Conservation (phyloP, 2,329 filamentous ascomycete genomes). For the Apiospora arundinis region DNA sequence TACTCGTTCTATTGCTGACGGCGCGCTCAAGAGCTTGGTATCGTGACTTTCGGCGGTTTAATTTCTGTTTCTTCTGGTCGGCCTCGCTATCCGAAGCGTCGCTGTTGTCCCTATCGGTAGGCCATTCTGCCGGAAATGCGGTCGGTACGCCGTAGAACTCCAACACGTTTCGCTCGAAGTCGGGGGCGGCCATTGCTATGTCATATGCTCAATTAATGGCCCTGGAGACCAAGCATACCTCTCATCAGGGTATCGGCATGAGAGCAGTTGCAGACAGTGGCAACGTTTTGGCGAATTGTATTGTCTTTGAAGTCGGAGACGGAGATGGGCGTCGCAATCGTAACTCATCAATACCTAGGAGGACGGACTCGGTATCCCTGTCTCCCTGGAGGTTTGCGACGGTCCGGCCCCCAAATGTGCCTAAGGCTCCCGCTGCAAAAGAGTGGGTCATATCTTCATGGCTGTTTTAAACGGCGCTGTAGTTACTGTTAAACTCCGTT, state of each 20-base stretch:
- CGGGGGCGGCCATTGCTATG: slow-evolving; percentile 57
- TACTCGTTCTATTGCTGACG: slow-evolving; percentile 71
- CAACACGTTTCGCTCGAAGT: slow-evolving; percentile 78
- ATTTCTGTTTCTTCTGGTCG: slow-evolving; percentile 54
- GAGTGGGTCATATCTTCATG: not conserved
- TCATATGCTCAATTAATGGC: slow-evolving; percentile 10
- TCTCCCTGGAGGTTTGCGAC: not conserved
- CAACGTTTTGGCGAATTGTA: not conserved
- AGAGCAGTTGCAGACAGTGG: not conserved
- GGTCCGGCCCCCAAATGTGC: slow-evolving; percentile 2
- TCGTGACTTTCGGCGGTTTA: slow-evolving; percentile 72
- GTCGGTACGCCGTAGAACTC: slow-evolving; percentile 89
- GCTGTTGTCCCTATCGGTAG: slow-evolving; percentile 72
- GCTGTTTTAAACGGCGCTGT: not conserved
- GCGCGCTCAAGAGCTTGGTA: slow-evolving; percentile 85
- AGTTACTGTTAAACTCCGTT: not conserved
- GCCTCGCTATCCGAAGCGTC: slow-evolving; percentile 70
- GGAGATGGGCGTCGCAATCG: slow-evolving; percentile 1
- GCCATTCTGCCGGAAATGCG: slow-evolving; percentile 85
- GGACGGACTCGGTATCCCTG: not conserved
- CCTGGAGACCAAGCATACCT: slow-evolving; percentile 13
- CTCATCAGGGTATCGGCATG: not conserved
- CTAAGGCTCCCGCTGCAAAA: not conserved
- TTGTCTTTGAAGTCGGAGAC: not conserved
- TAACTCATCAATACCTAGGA: not conserved